Base-by-base conservation (phyloP, 2,329 filamentous ascomycete species). In the Aspergillus sp. region DNA sequence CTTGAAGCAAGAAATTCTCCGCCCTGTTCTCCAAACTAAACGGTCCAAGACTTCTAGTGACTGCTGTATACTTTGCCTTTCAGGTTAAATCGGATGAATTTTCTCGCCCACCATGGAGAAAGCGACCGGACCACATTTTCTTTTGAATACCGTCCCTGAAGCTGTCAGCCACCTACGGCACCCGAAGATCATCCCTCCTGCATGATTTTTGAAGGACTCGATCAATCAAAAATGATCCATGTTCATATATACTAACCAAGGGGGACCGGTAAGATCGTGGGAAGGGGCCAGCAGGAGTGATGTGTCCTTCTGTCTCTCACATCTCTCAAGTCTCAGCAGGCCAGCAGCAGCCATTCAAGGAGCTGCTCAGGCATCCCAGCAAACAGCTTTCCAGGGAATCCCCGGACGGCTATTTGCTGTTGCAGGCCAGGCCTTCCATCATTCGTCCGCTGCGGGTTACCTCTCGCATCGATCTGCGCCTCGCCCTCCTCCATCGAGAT, bases 401-500 rank as follows among this genome's bases (percentile, higher is more conserved):
- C 49, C 38, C 41, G 25, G 30, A 36, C 49, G 50, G 57, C 50
- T 45, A 54, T 53, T 53, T 54, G 39, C 43, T 58, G 49, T 28
- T 47, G 57, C 57, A 53, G 39, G 19, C 23, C 15, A 45, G 52
- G 49, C 43, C 38, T 17, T 36, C 19, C 39, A 39, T 47, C 19
- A 43, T 47, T 58, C 49, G 45, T 19, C 15, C 21, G 41, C 32
- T 32, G 21, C 48, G n/a, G 41, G 38, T 51, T 49, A 28, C 49
- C 25, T 53, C 48, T 58, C 57, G 23, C 50, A 54, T 58, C 50
- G 57, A 58, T 58, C 49, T 52, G 57, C 57, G 47, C 57, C 52
- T 25, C 32, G 57, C 38, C 48, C 59, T 54, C 50, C 57, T 59
- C 48, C 60, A 62, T 62, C 60, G 60, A 62, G 60, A 62, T 62